Conservation (phyloP, 106 monocot genomes). For the Cymbidium sinense region DNA sequence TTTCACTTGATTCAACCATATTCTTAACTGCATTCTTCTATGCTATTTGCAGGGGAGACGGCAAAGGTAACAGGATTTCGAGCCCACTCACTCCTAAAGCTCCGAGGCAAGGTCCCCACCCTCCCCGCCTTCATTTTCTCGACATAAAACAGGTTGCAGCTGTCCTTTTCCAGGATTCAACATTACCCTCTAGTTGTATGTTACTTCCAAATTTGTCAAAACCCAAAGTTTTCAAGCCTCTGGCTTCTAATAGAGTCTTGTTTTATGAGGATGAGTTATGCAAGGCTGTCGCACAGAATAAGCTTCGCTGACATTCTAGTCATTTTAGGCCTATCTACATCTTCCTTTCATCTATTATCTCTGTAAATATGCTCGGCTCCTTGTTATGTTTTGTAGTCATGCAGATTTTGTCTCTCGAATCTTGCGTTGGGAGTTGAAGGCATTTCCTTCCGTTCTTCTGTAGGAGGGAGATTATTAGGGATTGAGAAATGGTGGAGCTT, state of each 20-base stretch:
- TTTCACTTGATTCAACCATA: not conserved
- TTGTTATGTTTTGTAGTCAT: not conserved
- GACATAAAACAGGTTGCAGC: constrained; percentile 74
- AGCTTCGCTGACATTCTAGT: constrained; percentile 39
- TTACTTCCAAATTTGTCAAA: constrained; percentile 49
- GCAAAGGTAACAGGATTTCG: constrained; percentile 4
- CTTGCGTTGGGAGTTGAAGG: not conserved
- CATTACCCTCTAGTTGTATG: constrained; percentile 17
- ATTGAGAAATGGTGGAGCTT: too few relatives aligned
- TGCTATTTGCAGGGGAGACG: constrained; percentile 31
- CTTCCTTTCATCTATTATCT: not conserved
- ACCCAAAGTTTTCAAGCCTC: constrained; percentile 37
- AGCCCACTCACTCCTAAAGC: constrained; percentile 72
- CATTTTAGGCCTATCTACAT: too few relatives aligned
- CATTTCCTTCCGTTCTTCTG: not conserved
- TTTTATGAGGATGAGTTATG: constrained; percentile 91
- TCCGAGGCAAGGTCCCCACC: constrained; percentile 51
- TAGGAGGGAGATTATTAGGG: not conserved
- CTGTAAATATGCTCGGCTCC: constrained; percentile 8
- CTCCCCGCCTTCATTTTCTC: constrained; percentile 28
- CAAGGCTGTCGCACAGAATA: constrained; percentile 87
- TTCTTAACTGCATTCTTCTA: not conserved
- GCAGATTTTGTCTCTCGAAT: not conserved
- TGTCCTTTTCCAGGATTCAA: constrained; percentile 66
- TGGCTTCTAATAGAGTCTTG: constrained; percentile 52